phyloP scores from a whole-genome alignment of 805 yeast species.

The Kregervanrija delftensis region DNA sequence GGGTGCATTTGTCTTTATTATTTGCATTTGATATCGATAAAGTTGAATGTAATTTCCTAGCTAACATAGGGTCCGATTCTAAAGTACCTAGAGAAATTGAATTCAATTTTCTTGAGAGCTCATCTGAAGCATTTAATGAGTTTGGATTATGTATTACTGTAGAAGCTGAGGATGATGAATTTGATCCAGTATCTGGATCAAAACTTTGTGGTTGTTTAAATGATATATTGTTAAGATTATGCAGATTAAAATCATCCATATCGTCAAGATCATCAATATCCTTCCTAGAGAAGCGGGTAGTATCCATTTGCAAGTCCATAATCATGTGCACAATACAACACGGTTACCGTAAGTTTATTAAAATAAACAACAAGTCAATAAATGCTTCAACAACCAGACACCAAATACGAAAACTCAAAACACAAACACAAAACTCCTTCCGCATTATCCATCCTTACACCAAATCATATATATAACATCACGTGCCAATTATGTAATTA shows the following conservation, averaged over 20 bases:
- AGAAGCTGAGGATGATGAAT: constrained; percentile 22
- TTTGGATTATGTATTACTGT: constrained; percentile 20
- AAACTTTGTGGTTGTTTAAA: constrained; percentile 5
- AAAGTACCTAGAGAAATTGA: constrained; percentile 14
- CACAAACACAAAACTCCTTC: too few relatives aligned
- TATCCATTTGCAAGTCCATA: too few relatives aligned
- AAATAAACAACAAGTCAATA: too few relatives aligned
- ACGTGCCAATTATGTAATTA: too few relatives aligned
- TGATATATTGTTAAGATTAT: constrained; percentile 8
- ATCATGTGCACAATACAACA: too few relatives aligned
- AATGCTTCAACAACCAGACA: too few relatives aligned
- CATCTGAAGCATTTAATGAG: constrained; percentile 3
- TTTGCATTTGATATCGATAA: background rate
- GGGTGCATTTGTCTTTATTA: background rate
- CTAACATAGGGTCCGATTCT: constrained; percentile 17
- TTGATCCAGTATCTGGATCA: constrained; percentile 12
- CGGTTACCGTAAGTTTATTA: too few relatives aligned
- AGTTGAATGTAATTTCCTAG: constrained; percentile 4
- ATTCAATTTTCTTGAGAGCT: constrained; percentile 10
- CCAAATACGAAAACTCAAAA: too few relatives aligned
- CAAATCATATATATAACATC: too few relatives aligned
- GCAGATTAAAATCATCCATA: constrained; percentile 14
- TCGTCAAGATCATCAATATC: constrained; percentile 17
- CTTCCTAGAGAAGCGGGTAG: too few relatives aligned
- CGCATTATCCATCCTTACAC: too few relatives aligned